Conservation (phyloP, 1,284 basidiomycete species). For the Cutaneotrichosporon mucoides region DNA sequence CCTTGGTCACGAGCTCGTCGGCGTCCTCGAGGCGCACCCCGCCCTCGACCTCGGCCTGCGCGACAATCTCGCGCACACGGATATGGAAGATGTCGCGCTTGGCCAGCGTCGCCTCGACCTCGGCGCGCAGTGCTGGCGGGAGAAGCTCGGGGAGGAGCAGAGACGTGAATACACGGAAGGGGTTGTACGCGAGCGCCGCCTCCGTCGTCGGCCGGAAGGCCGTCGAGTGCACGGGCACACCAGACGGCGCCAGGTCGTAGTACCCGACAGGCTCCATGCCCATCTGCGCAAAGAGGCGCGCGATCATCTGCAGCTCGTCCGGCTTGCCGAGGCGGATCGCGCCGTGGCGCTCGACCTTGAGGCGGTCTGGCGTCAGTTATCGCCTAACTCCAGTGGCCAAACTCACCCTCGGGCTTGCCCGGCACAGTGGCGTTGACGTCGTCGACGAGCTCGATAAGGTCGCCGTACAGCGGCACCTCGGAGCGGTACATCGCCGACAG, state of each 20-base stretch:
- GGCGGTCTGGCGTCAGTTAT: constrained; percentile 31
- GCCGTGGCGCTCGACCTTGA: constrained; percentile 50
- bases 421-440: constrained; percentile 37
- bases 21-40: constrained; percentile 28
- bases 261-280: constrained; percentile 51
- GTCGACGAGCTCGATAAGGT: constrained; percentile 47
- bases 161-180: constrained; percentile 50
- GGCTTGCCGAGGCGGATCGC: constrained; percentile 50
- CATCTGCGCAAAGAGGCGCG: constrained; percentile 45
- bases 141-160: constrained; percentile 48
- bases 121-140: constrained; percentile 28
- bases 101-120: constrained; percentile 34
- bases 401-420: constrained; percentile 12
- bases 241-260: constrained; percentile 48
- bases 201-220: constrained; percentile 46
- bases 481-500: constrained; percentile 47
- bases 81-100: constrained; percentile 46
- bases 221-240: constrained; percentile 51
- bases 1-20: constrained; percentile 39
- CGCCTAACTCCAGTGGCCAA: not conserved
- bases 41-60: constrained; percentile 39
- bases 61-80: constrained; percentile 33
- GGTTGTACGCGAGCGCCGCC: constrained; percentile 42
- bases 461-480: constrained; percentile 51
- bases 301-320: constrained; percentile 44